Conservation (phyloP, 805 yeast genomes). For the Spathaspora boniae region DNA sequence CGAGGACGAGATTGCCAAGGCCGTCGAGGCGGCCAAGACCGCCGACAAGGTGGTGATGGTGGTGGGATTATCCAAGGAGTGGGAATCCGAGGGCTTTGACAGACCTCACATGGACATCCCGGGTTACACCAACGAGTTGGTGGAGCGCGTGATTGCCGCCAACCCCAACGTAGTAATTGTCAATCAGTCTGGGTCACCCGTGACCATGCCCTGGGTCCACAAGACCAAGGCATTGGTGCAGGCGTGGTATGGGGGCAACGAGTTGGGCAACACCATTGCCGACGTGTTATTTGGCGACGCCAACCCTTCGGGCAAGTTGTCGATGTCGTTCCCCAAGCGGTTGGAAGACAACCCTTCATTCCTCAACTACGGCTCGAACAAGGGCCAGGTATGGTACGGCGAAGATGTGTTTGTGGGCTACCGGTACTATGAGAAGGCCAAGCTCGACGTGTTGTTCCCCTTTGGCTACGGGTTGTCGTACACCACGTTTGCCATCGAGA, state of each 20-base stretch:
- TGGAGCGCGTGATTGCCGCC: conserved; percentile 41
- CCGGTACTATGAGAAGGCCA: conserved; percentile 53
- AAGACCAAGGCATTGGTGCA: conserved; percentile 25
- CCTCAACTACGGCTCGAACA: conserved; percentile 47
- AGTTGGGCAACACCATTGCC: conserved; percentile 56
- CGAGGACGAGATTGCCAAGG: conserved; percentile 26
- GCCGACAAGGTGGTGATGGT: conserved; percentile 52
- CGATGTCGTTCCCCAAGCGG: conserved; percentile 52
- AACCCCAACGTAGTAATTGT: conserved; percentile 53
- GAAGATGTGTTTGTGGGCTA: conserved; percentile 67
- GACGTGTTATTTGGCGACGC: conserved; percentile 58
- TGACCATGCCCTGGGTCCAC: conserved; percentile 50
- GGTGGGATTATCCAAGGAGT: conserved; percentile 51
- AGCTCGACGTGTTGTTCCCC: conserved; percentile 49
- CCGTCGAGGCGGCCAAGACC: conserved; percentile 46
- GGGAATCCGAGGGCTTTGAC: conserved; percentile 62
- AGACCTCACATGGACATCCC: conserved; percentile 51
- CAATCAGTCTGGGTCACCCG: conserved; percentile 61
- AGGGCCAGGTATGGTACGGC: conserved; percentile 56
- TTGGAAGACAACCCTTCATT: conserved; percentile 55
- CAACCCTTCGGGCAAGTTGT: conserved; percentile 58
- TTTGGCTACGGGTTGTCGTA: conserved; percentile 65
- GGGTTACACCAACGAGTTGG: conserved; percentile 42
- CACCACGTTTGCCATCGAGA: conserved; percentile 43
- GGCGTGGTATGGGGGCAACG: conserved; percentile 41